Evolutionary conservation across 352 stramenopile genomes (phyloP), one percentile per base, ranked within the genome.

Genomic region (Pythium oligandrum): DNA sequence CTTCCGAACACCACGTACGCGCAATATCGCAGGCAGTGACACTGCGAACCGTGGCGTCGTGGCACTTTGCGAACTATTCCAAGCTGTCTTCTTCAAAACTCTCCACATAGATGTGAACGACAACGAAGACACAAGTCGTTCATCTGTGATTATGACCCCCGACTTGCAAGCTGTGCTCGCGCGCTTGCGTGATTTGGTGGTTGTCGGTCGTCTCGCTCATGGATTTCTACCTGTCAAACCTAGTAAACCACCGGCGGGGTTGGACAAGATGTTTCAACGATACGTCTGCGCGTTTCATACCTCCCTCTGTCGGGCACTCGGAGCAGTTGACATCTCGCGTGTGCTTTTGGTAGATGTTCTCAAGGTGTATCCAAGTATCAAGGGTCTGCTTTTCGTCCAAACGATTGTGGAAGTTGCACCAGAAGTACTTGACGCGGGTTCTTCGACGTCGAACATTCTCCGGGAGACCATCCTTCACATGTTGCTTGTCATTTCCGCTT

Each of bases 271-370:
- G 6, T 71, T 78, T 36, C 40, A 81, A 37, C 48, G 55, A 1
- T 63, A 79, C 9, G 57, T 73, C 3, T 74, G 60, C 34, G 56
- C 59, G 2, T 60, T 84, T 2, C 55, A 74, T 33, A 62, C 63
- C 6, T 52, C 60, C 32, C 37, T 84, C 33, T 81, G 71, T 32
- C 45, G 17, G 6, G 11, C 45, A 39, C 48, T 48, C 9, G 48
- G 57, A 0, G 54, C 45, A 3, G 44, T 66, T 67, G 39, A 17
- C 62, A 4, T 11, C 30, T 33, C 63, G 3, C 69, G 69, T 0
- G 66, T 79, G 47, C 40, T 84, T 40, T 45, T 78, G 0, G 74
- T 75, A 36, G 68, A 84, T 32, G n/a, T 84, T 7, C 4, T 81
- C n/a, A 51, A 62, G 26, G 45, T 42, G 5, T 68, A 77, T 46